Evolutionary conservation across 495 filamentous ascomycete species (phyloP).

Genomic region (Xylaria cubensis): DNA sequence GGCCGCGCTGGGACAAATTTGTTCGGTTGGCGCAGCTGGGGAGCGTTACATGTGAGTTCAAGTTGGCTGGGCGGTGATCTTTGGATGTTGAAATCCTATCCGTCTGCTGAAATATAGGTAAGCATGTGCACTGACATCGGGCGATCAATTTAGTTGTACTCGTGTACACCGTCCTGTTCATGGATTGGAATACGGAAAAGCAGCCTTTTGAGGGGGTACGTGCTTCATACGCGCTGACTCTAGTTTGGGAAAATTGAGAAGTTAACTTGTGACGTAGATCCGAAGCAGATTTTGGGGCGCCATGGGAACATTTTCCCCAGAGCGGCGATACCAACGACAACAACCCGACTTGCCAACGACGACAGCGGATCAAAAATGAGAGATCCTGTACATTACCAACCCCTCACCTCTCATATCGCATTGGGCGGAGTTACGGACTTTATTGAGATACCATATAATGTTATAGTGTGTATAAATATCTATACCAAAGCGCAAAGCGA

Average conservation of each 20-base stretch:
- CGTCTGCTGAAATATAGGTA: background rate
- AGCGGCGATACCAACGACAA: slow-evolving; percentile 32
- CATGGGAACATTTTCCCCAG: slow-evolving; percentile 39
- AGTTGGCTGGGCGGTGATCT: background rate
- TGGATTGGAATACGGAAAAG: slow-evolving; percentile 72
- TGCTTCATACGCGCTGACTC: background rate
- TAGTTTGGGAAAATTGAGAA: background rate
- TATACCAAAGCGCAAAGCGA: slow-evolving; percentile 19
- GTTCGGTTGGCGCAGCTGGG: slow-evolving; percentile 74
- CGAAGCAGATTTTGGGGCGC: slow-evolving; percentile 43
- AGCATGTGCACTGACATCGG: slow-evolving; percentile 3
- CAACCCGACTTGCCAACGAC: slow-evolving; percentile 33
- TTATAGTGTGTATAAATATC: slow-evolving; percentile 27
- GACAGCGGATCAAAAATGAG: slow-evolving; percentile 28
- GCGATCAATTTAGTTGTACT: slow-evolving; percentile 60
- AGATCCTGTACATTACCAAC: slow-evolving; percentile 31
- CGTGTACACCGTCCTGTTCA: slow-evolving; percentile 76
- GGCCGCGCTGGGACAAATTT: slow-evolving; percentile 76
- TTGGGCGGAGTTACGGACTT: slow-evolving; percentile 26
- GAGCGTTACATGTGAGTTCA: slow-evolving; percentile 66
- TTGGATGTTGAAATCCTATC: background rate
- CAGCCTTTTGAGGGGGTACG: slow-evolving; percentile 67
- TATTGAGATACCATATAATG: slow-evolving; percentile 26
- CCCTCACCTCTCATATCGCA: slow-evolving; percentile 20
- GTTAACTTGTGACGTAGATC: slow-evolving; percentile 33